These are phyloP conservation scores for Pseudogymnoascus sp. DNA, from an alignment of 2,329 filamentous ascomycete genomes.

Conservation along the genomic window DNA sequence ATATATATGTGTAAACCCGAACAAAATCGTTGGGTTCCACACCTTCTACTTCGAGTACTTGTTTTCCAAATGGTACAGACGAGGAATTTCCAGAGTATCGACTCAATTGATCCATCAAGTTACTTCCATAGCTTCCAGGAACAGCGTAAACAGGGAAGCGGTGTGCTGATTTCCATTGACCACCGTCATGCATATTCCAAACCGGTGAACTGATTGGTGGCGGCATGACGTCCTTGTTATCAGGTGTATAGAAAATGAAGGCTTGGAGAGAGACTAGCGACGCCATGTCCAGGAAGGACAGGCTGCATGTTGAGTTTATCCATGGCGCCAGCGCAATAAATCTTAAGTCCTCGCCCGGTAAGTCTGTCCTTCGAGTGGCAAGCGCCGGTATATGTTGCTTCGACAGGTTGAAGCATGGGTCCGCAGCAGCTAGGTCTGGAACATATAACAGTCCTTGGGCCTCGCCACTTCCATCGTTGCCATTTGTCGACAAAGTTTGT, in stretches of 20 bases:
- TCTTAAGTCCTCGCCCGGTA: conserved; percentile 58
- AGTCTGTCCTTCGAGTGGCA: conserved; percentile 63
- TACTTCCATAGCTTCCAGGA: conserved; percentile 55
- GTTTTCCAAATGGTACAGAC: conserved; percentile 48
- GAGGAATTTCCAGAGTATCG: conserved; percentile 72
- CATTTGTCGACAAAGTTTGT: conserved; percentile 67
- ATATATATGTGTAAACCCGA: conserved; percentile 51
- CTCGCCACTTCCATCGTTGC: conserved; percentile 49
- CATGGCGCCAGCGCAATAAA: conserved; percentile 81
- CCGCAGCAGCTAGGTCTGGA: conserved; percentile 54
- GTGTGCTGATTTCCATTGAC: conserved; percentile 63
- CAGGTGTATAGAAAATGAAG: conserved; percentile 56
- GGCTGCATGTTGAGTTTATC: conserved; percentile 66
- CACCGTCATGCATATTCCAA: conserved; percentile 66
- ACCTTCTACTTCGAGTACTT: conserved; percentile 48
- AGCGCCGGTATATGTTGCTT: conserved; percentile 64
- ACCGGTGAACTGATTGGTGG: conserved; percentile 54
- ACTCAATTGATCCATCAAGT: conserved; percentile 64
- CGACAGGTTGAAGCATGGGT: conserved; percentile 57
- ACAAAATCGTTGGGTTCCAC: conserved; percentile 52
- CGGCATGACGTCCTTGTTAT: conserved; percentile 51
- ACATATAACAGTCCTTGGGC: conserved; percentile 80
- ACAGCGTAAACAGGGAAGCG: conserved; percentile 79
- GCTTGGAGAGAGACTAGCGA: conserved; percentile 51
- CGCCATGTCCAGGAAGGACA: conserved; percentile 61